Evolutionary conservation across 371 early-diverging fungal genomes (phyloP).

Genomic region (Ordospora pajunii): DNA sequence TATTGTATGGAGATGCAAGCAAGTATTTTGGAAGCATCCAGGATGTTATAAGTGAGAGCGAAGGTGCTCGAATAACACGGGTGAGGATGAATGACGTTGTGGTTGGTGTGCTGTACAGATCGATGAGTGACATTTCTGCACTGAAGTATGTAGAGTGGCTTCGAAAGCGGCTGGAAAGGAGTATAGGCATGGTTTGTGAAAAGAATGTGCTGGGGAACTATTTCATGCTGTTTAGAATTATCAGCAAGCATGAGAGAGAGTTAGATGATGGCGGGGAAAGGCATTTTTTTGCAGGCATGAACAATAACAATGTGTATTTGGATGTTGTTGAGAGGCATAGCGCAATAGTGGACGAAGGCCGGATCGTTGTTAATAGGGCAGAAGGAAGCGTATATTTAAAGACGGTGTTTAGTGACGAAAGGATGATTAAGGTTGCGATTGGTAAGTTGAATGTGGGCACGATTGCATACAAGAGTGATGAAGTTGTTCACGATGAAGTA

Average conservation of each 20-base stretch:
- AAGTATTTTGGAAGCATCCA: neutral
- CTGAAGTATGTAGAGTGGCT: neutral
- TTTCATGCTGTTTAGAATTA: neutral
- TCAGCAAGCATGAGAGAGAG: neutral
- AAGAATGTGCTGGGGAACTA: conserved; percentile 13
- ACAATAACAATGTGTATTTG: conserved; percentile 3
- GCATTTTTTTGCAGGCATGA: neutral
- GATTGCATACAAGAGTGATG: neutral
- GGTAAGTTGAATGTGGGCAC: too few species aligned
- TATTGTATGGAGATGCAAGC: conserved; percentile 6
- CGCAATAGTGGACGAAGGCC: neutral
- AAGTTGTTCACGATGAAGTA: neutral
- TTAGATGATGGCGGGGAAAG: neutral
- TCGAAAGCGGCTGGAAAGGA: neutral
- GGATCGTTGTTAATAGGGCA: neutral
- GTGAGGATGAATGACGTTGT: conserved; percentile 8
- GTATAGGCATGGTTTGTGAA: neutral
- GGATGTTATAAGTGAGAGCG: neutral
- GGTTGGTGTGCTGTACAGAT: neutral
- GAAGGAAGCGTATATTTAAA: neutral
- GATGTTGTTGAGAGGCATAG: conserved; percentile 16
- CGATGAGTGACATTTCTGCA: neutral
- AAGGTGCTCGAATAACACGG: neutral
- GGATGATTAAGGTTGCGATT: neutral
- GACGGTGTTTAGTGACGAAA: neutral